A percentile compares a stretch with the other conserved stretches of the same genome.
These are phyloP conservation scores for Hypoxylon cercidicola DNA, from an alignment of 495 filamentous ascomycete genomes.

Conservation along the genomic window DNA sequence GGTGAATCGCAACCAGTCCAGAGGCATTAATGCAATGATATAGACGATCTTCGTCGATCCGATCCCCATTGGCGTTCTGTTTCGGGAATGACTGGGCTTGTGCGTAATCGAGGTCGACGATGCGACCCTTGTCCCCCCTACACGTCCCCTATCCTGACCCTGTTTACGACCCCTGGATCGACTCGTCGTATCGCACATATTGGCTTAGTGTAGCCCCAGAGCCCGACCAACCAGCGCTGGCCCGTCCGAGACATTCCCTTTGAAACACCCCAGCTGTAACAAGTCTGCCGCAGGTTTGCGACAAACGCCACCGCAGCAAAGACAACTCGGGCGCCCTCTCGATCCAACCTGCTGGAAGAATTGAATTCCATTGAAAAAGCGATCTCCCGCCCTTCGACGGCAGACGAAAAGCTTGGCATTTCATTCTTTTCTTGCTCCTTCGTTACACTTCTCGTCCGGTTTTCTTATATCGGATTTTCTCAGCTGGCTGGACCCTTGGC, in stretches of 20 bases:
- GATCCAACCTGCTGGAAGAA: not conserved
- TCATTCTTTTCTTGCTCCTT: slow-evolving; percentile 20
- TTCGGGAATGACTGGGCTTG: slow-evolving; percentile 1
- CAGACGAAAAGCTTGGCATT: slow-evolving; percentile 38
- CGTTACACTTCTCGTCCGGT: slow-evolving; percentile 1
- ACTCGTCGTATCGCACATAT: not conserved
- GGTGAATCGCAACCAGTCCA: too few relatives aligned
- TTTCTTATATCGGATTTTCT: not conserved
- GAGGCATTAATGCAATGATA: too few relatives aligned
- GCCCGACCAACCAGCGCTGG: slow-evolving; percentile 21
- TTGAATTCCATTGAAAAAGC: slow-evolving; percentile 32
- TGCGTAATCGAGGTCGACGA: slow-evolving; percentile 10
- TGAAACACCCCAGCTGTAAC: slow-evolving; percentile 39
- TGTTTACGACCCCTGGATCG: slow-evolving; percentile 26
- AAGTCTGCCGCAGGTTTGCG: slow-evolving; percentile 39
- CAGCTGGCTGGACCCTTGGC: slow-evolving; percentile 17
- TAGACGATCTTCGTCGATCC: slow-evolving; percentile 12
- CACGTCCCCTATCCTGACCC: not conserved
- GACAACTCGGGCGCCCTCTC: slow-evolving; percentile 6
- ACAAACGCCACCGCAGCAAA: slow-evolving; percentile 18
- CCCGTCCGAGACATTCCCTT: slow-evolving; percentile 24
- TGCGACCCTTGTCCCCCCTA: slow-evolving; percentile 1
- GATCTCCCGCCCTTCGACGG: slow-evolving; percentile 15
- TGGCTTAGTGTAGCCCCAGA: too few relatives aligned
- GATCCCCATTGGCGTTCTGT: slow-evolving; percentile 28